Evolutionary conservation across 2,329 filamentous ascomycete species (phyloP).

Genomic region (Colletotrichum musae): DNA sequence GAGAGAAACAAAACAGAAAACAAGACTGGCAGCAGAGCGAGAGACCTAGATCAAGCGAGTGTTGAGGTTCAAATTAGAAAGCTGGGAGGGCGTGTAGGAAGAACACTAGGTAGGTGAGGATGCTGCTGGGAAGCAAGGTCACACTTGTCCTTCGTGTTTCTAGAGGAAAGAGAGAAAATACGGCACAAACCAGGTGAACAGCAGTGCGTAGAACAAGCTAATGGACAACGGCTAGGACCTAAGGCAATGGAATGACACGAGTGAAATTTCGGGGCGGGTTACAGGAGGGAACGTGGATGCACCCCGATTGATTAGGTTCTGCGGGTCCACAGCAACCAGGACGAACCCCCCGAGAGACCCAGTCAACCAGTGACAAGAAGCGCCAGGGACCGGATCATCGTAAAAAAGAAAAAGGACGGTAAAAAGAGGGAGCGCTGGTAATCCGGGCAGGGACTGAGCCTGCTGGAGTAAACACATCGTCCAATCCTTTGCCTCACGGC

Average conservation of each 20-base stretch:
- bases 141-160: not conserved
- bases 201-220: constrained; percentile 1
- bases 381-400: constrained; percentile 26
- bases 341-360: constrained; percentile 26
- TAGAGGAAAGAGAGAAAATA: constrained; percentile 1
- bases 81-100: not conserved
- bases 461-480: constrained; percentile 20
- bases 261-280: constrained; percentile 31
- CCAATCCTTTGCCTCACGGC: not conserved
- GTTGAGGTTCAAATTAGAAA: constrained; percentile 24
- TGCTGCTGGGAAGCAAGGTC: constrained; percentile 43
- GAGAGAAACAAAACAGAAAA: constrained; percentile 15
- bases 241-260: constrained; percentile 33
- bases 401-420: constrained; percentile 3
- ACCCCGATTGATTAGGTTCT: constrained; percentile 38
- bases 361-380: not conserved
- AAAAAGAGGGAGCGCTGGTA: constrained; percentile 34
- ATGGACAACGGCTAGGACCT: not conserved
- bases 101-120: constrained; percentile 20
- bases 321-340: constrained; percentile 39
- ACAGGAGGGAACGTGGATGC: constrained; percentile 22
- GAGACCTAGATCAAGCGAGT: constrained; percentile 34
- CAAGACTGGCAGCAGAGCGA: constrained; percentile 28
- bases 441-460: constrained; percentile 31
- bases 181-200: constrained; percentile 1